Base-by-base conservation (phyloP, 768 basidiomycete genomes). In the Pisolithus albus region DNA sequence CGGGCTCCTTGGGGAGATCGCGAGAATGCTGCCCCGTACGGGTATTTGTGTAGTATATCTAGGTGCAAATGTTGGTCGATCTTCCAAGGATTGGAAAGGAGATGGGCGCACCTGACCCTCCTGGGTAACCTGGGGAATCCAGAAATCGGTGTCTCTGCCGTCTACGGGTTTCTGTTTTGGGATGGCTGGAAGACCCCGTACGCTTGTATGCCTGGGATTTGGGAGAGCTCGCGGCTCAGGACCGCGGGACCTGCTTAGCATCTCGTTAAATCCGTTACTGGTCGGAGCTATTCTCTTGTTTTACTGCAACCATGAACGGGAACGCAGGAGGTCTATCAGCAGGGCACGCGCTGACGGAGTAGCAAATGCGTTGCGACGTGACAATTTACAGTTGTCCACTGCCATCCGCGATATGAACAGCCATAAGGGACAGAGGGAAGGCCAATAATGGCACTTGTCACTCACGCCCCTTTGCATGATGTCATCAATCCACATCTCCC, bases 21-120 rank as follows among this genome's bases (percentile, higher is more conserved):
- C 84, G 79, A 18, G 92, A 83, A 23, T 79, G 81, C 61, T 84
- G 78, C 21, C 88, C 88, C 0, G 88, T 91, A 59, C 86, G 70
- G 3, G 90, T 90, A 62, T 97, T 97, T 57, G 87, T 81, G 70
- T 96, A 98, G 72, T 83, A 94, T 62, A 98, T 92, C 93, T 96
- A 50, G 36, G 28, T 7, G 21, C 24, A 30, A 30, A 19, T 28
- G 8, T 38, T 40, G 23, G 19, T n/a, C n/a, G 43, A 47, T 46
- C 28, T 9, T 28, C 36, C 32, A 23, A 59, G 47, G 28, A 48
- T 51, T 30, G 8, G 40, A 9, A 16, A 19, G 21, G 30, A 4
- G 38, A 53, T 50, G 51, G 52, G 67, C 74, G 57, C 59, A 92
- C 92, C 80, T 89, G 88, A 53, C 91, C 89, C 56, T 86, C 80